Conservation (phyloP, 768 basidiomycete species). For the Astraeus odoratus region DNA sequence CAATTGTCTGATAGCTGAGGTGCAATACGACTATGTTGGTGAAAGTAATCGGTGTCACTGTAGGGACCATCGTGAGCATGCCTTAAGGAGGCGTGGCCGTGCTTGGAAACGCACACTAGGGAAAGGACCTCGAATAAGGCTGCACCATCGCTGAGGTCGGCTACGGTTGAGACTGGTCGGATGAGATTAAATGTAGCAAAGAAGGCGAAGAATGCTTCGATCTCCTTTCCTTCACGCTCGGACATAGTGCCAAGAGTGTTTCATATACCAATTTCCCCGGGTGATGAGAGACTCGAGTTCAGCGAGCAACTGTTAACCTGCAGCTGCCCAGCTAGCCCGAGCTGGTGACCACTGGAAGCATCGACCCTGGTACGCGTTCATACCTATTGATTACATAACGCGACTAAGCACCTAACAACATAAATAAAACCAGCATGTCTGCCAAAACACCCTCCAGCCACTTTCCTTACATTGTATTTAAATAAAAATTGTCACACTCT, state of each 20-base stretch:
- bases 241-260: conserved; percentile 20
- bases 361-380: too few relatives aligned
- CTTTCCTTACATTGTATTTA: too few relatives aligned
- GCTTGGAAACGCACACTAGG: conserved; percentile 50
- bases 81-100: neutral
- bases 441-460: too few relatives aligned
- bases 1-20: conserved; percentile 76
- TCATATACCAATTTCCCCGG: too few relatives aligned
- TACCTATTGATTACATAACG: conserved; percentile 21
- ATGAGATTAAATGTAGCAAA: conserved; percentile 67
- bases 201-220: conserved; percentile 78
- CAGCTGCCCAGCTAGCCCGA: neutral
- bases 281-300: neutral
- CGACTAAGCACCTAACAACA: too few relatives aligned
- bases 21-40: conserved; percentile 49
- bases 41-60: conserved; percentile 79
- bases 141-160: conserved; percentile 76
- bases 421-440: too few relatives aligned
- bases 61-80: conserved; percentile 5
- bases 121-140: conserved; percentile 71
- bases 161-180: conserved; percentile 51
- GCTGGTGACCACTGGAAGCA: too few relatives aligned
- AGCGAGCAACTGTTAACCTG: neutral
- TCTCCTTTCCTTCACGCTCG: conserved; percentile 49
- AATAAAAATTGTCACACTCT: too few relatives aligned